A percentile compares a stretch with the other conserved stretches of the same genome.
Evolutionary conservation across 2,329 filamentous ascomycete genomes (phyloP).

Genomic region (Thielaviopsis musarum): DNA sequence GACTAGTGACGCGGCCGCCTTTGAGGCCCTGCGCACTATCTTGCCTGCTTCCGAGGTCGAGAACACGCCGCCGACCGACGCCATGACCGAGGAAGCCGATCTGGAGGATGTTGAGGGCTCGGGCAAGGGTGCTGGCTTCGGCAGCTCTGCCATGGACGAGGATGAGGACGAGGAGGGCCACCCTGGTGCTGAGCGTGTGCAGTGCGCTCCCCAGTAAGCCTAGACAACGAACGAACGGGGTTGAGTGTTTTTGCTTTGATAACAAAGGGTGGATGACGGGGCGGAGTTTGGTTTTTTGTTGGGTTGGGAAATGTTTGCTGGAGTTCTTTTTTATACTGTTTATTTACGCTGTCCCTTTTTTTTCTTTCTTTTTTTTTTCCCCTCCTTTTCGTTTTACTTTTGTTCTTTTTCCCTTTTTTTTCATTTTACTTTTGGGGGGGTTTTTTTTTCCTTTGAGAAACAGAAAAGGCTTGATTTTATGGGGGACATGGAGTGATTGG

Average conservation of each 20-base stretch:
- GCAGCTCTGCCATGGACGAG: slow-evolving; percentile 46
- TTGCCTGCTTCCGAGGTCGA: slow-evolving; percentile 55
- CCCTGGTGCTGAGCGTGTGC: slow-evolving; percentile 59
- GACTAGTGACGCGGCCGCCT: slow-evolving; percentile 48
- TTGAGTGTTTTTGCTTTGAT: background rate
- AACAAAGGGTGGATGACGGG: background rate
- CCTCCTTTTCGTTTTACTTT: background rate
- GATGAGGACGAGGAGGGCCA: slow-evolving; percentile 59
- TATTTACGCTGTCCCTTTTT: background rate
- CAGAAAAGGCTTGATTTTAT: background rate
- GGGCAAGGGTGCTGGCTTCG: slow-evolving; percentile 39
- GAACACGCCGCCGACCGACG: slow-evolving; percentile 55
- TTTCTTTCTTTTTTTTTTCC: background rate
- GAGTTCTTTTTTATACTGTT: background rate
- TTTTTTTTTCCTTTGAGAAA: background rate
- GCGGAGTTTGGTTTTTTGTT: background rate
- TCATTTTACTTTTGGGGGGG: no score
- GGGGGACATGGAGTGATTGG: no score
- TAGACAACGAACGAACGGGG: slow-evolving; percentile 10
- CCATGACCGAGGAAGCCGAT: slow-evolving; percentile 80
- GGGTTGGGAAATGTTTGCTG: background rate
- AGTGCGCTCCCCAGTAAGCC: slow-evolving; percentile 71
- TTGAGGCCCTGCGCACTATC: slow-evolving; percentile 65
- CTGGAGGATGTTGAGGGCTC: slow-evolving; percentile 69
- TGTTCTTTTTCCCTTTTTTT: slow-evolving; percentile 1